Base-by-base conservation (phyloP, 768 basidiomycete species). In the Mycena amicta region DNA sequence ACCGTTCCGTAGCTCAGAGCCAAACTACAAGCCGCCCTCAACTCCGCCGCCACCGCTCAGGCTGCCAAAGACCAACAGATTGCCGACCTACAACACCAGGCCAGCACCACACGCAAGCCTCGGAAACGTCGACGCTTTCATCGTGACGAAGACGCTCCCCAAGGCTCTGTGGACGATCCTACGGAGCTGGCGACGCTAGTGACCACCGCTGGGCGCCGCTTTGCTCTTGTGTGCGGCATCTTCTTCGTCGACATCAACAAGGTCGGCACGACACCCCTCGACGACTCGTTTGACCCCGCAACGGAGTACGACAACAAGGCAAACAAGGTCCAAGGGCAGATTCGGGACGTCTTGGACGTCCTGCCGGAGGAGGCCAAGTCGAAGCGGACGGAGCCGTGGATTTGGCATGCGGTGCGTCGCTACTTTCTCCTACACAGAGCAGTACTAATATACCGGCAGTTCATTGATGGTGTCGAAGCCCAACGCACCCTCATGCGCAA, bases 51-150 rank as follows among this genome's bases (percentile, higher is more conserved):
- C 18, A 16, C 27, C 6, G 8, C 28, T 5, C 11, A 31, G 4
- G 18, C 27, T 13, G n/a, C 27, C 16, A 31, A 52, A 33, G 50
- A 30, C 5, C 11, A 30, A 23, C 29, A 55, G 20, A 49, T 60
- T 16, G 59, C 54, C 1, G 59, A 60, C 23, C 25, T 60, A 1
- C 49, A 41, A 3, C 55, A 52, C 50, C 54, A 60, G 33, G 40
- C 47, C 1, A 41, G 20, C 2, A 52, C 2, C 40, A 18, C 43
- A 4, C 41, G 11, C 12, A 52, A n/a, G 28, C 33, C 50, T 2
- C 54, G 50, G 1, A 60, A 56, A 27, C 59, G 54, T 30, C 59
- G 59, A n/a, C 59, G 59, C 4, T 11, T n/a, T 50, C 29, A 52
- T 28, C 40, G 59, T 18, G 59, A 49, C 13, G 23, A 25, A 5